Evolutionary conservation across 2,329 filamentous ascomycete species (phyloP).

Genomic region (Curvularia sp.): DNA sequence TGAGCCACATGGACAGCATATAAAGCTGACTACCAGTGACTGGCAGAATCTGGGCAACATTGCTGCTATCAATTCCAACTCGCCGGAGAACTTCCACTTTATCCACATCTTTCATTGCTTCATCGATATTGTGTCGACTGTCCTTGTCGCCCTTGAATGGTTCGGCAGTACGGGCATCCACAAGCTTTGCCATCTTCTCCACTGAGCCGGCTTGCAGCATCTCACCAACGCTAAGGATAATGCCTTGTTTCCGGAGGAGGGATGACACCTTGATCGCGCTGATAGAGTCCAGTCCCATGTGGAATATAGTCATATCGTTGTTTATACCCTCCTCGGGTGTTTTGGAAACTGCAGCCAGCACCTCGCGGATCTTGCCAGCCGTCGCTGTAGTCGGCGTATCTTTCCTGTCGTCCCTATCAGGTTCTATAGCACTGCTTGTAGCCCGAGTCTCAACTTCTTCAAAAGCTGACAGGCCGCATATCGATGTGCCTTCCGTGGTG

Average conservation of each 20-base stretch:
- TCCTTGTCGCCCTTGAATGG: slow-evolving; percentile 7
- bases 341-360: slow-evolving; percentile 65
- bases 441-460: slow-evolving; percentile 8
- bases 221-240: slow-evolving; percentile 72
- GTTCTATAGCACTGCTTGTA: not conserved
- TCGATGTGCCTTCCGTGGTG: slow-evolving; percentile 59
- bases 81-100: slow-evolving; percentile 49
- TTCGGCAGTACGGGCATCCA: slow-evolving; percentile 26
- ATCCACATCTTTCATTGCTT: slow-evolving; percentile 52
- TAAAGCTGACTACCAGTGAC: slow-evolving; percentile 80
- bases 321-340: slow-evolving; percentile 65
- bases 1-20: slow-evolving; percentile 80
- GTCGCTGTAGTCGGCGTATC: slow-evolving; percentile 38
- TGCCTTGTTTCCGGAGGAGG: slow-evolving; percentile 68
- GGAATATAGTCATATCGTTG: slow-evolving; percentile 73
- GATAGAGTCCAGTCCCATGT: slow-evolving; percentile 90
- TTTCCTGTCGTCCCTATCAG: not conserved
- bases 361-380: slow-evolving; percentile 54
- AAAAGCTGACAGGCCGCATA: slow-evolving; percentile 69
- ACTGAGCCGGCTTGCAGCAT: slow-evolving; percentile 73
- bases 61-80: slow-evolving; percentile 52
- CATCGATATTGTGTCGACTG: slow-evolving; percentile 11
- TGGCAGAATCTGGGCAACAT: slow-evolving; percentile 68
- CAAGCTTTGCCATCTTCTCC: slow-evolving; percentile 64
- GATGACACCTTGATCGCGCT: slow-evolving; percentile 84